A percentile compares a stretch with the other conserved stretches of the same genome.
Evolutionary conservation across 768 basidiomycete species (phyloP).

Genomic region (Russula foetens): DNA sequence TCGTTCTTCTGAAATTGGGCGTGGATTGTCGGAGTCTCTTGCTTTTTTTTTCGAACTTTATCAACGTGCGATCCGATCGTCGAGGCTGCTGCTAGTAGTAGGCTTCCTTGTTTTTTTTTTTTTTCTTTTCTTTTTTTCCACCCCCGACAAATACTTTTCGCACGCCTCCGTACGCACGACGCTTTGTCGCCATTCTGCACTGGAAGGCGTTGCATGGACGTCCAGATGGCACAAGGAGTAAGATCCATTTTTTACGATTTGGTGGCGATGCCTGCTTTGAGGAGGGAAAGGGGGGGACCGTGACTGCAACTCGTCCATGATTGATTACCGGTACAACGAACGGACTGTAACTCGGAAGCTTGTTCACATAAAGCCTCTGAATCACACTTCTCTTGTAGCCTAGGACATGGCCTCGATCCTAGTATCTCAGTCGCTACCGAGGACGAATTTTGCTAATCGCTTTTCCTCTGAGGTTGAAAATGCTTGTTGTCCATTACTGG

Average conservation of each 20-base stretch:
- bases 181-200: too few relatives aligned
- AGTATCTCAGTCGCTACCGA: neutral
- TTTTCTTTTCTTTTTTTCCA: neutral
- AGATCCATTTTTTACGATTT: neutral
- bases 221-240: neutral
- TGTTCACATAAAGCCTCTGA: neutral
- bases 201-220: neutral
- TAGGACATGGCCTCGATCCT: neutral
- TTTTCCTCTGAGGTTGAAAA: neutral
- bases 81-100: neutral
- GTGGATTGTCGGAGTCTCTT: constrained; percentile 6
- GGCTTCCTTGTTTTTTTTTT: neutral
- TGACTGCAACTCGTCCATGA: neutral
- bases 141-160: neutral
- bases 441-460: neutral
- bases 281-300: too few relatives aligned
- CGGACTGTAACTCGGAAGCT: neutral
- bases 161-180: neutral
- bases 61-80: neutral
- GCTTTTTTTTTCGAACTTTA: constrained; percentile 3
- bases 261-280: neutral
- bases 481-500: neutral
- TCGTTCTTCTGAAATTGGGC: neutral
- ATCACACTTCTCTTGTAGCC: neutral
- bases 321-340: neutral